These are phyloP conservation scores for Vitis rotundifolia DNA, from an alignment of 164 flowering plant genomes.

Conservation along the genomic window DNA sequence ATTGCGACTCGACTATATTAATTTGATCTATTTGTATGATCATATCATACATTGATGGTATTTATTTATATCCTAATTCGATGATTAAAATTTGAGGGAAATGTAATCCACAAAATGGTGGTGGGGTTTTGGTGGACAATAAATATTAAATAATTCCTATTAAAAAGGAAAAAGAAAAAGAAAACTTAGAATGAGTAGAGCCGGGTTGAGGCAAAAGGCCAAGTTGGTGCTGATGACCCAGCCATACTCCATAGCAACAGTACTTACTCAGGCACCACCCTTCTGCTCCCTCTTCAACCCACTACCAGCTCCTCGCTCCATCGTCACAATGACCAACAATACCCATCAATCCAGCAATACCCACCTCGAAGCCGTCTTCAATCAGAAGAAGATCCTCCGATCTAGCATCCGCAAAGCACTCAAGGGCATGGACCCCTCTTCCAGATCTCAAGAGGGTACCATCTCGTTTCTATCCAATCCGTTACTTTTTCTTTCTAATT, in stretches of 20 bases:
- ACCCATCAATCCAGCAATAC: slow-evolving; percentile 3
- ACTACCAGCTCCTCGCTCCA: slow-evolving; percentile 6
- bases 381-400: slow-evolving; percentile 63
- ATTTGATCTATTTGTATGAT: too few relatives aligned
- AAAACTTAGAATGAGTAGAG: background rate
- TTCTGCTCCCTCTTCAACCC: slow-evolving; percentile 6
- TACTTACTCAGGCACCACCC: slow-evolving; percentile 13
- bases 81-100: too few relatives aligned
- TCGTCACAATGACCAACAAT: slow-evolving; percentile 18
- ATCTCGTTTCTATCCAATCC: background rate
- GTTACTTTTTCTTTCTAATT: background rate
- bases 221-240: slow-evolving; percentile 16
- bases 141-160: too few relatives aligned
- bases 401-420: slow-evolving; percentile 61
- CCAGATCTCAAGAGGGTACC: slow-evolving; percentile 67
- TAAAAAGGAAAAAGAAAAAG: background rate
- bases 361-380: slow-evolving; percentile 50
- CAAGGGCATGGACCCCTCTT: slow-evolving; percentile 63
- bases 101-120: too few relatives aligned
- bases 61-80: too few relatives aligned
- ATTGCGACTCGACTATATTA: too few relatives aligned
- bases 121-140: too few relatives aligned
- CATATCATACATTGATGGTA: too few relatives aligned
- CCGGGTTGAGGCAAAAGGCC: slow-evolving; percentile 4
- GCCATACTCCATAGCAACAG: slow-evolving; percentile 12